Percentiles rank a stretch among this genome's conserved stretches.
Evolutionary conservation across 768 basidiomycete genomes (phyloP).

Genomic region (Jaapia argillacea): DNA sequence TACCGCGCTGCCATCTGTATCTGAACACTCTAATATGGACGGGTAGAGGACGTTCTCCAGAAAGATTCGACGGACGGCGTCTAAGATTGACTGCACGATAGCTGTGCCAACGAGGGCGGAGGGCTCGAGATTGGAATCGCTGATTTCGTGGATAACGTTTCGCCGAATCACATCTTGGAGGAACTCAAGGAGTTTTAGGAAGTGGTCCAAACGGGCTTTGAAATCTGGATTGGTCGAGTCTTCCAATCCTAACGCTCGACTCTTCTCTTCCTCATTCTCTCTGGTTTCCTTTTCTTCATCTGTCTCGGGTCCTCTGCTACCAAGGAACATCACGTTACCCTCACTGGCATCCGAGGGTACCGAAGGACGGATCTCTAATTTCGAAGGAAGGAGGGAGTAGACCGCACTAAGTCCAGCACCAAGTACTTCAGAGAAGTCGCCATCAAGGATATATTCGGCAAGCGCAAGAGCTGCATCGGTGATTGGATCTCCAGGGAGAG

Average conservation of each 20-base stretch:
- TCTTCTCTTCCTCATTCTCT: conserved; percentile 38
- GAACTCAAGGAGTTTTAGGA: conserved; percentile 86
- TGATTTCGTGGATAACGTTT: conserved; percentile 34
- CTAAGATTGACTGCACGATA: conserved; percentile 75
- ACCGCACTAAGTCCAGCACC: conserved; percentile 89
- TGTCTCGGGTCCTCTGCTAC: conserved; percentile 43
- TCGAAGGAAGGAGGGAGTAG: conserved; percentile 83
- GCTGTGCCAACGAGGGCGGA: conserved; percentile 66
- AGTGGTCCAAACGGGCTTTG: conserved; percentile 72
- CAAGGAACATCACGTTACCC: conserved; percentile 62
- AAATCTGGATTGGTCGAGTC: conserved; percentile 70
- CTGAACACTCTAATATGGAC: conserved; percentile 87
- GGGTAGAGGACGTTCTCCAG: conserved; percentile 91
- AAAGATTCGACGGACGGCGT: conserved; percentile 78
- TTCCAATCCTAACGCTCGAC: conserved; percentile 59
- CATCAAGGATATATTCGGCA: conserved; percentile 89
- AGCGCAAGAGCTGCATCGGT: conserved; percentile 80
- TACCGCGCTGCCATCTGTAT: conserved; percentile 87
- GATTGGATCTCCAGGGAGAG: conserved; percentile 46
- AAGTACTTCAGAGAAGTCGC: conserved; percentile 97
- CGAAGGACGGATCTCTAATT: conserved; percentile 59
- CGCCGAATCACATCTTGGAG: conserved; percentile 79
- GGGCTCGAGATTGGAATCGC: conserved; percentile 38
- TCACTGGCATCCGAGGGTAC: conserved; percentile 25
- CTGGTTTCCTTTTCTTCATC: conserved; percentile 45